A percentile compares a stretch with the other conserved stretches of the same genome.
Conservation (phyloP, 352 stramenopile species). For the Phytophthora cryptogea region DNA sequence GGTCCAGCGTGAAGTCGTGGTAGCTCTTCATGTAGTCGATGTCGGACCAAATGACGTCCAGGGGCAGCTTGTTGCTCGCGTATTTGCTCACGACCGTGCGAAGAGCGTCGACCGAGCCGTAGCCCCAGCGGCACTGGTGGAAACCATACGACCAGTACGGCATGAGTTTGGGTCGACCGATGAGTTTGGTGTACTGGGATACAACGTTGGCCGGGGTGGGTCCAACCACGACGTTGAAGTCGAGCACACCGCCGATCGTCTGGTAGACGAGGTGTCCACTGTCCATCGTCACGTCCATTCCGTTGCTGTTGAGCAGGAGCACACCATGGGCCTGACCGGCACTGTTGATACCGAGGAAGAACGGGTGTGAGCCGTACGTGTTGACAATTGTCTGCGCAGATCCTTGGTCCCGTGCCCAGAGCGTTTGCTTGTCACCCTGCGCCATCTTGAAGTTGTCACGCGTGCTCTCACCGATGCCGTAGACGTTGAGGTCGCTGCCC, state of each 20-base stretch:
- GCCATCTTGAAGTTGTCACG: slow-evolving; percentile 40
- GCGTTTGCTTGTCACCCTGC: slow-evolving; percentile 53
- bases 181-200: slow-evolving; percentile 57
- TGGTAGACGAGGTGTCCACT: slow-evolving; percentile 51
- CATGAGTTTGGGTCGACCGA: slow-evolving; percentile 59
- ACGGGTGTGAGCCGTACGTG: slow-evolving; percentile 65
- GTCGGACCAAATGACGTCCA: slow-evolving; percentile 66
- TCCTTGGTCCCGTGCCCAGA: slow-evolving; percentile 48
- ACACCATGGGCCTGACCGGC: slow-evolving; percentile 51
- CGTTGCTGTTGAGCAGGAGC: slow-evolving; percentile 65
- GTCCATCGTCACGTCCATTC: slow-evolving; percentile 65
- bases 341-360: slow-evolving; percentile 55
- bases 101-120: slow-evolving; percentile 33
- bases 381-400: slow-evolving; percentile 42
- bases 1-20: slow-evolving; percentile 71
- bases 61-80: slow-evolving; percentile 41
- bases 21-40: slow-evolving; percentile 70
- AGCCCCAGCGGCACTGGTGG: slow-evolving; percentile 66
- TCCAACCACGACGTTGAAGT: slow-evolving; percentile 62
- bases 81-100: slow-evolving; percentile 52
- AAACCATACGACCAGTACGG: slow-evolving; percentile 79
- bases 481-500: slow-evolving; percentile 33
- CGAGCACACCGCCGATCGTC: slow-evolving; percentile 59
- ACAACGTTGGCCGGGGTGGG: slow-evolving; percentile 47
- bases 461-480: slow-evolving; percentile 48